Conservation (phyloP, 2,329 filamentous ascomycete genomes). For the Alternaria alternata region DNA sequence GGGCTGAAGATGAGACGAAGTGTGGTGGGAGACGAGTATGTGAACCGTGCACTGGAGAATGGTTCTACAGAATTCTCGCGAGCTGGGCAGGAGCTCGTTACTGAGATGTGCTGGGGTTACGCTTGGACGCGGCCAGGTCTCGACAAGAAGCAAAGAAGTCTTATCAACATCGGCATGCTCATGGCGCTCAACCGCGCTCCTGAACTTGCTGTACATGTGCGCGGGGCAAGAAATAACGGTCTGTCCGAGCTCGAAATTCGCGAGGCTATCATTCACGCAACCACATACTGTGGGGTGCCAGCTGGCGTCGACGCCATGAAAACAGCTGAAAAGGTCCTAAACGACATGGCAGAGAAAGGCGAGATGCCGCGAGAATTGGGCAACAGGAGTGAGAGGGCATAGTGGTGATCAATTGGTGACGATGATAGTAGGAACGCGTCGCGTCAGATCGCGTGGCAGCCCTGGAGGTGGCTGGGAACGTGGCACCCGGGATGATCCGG, state of each 20-base stretch:
- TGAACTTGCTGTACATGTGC: constrained; percentile 69
- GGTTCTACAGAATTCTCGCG: constrained; percentile 66
- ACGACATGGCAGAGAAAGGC: constrained; percentile 60
- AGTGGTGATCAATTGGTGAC: neutral
- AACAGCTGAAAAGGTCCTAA: constrained; percentile 60
- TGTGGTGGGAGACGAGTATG: constrained; percentile 69
- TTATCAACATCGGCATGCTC: constrained; percentile 72
- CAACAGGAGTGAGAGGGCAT: constrained; percentile 40
- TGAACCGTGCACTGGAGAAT: constrained; percentile 64
- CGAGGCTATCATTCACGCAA: constrained; percentile 63
- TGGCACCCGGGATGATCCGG: neutral
- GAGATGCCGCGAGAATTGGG: constrained; percentile 49
- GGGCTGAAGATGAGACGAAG: constrained; percentile 67
- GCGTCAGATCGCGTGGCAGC: neutral
- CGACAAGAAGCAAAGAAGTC: constrained; percentile 66
- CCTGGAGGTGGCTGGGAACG: neutral
- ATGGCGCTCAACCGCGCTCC: constrained; percentile 67
- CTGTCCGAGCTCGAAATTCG: constrained; percentile 68
- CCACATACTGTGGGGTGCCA: constrained; percentile 63
- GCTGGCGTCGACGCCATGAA: constrained; percentile 65
- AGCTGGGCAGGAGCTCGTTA: constrained; percentile 69
- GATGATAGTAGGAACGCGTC: neutral
- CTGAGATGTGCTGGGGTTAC: constrained; percentile 70
- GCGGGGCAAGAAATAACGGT: constrained; percentile 70
- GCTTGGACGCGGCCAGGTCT: constrained; percentile 71